phyloP scores from a whole-genome alignment of 2,329 filamentous ascomycete genomes.

The Alternaria sp. region DNA sequence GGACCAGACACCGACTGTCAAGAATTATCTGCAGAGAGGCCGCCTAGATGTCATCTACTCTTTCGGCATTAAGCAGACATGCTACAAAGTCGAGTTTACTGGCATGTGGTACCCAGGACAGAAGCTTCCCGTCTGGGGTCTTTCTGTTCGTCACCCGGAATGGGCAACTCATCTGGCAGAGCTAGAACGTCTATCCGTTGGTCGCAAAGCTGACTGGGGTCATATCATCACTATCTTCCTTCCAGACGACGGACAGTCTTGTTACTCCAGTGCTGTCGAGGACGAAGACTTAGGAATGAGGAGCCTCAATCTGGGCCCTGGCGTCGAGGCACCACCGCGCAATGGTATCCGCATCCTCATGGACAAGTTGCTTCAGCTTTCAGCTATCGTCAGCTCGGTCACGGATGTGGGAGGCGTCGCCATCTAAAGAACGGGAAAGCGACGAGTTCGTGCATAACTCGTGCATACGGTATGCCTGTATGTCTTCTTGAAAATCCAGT shows the following conservation, averaged over 20 bases:
- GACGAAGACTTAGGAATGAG: slow-evolving; percentile 19
- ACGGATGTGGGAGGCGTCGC: slow-evolving; percentile 11
- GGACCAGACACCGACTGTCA: slow-evolving; percentile 28
- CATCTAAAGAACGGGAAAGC: slow-evolving; percentile 1
- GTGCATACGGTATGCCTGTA: neutral
- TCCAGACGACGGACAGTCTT: slow-evolving; percentile 38
- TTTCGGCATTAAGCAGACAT: slow-evolving; percentile 40
- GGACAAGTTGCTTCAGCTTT: slow-evolving; percentile 40
- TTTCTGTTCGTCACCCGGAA: slow-evolving; percentile 41
- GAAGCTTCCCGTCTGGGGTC: slow-evolving; percentile 40
- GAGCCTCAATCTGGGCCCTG: slow-evolving; percentile 11
- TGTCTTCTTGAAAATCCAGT: neutral
- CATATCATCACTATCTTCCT: slow-evolving; percentile 38
- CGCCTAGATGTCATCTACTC: slow-evolving; percentile 44
- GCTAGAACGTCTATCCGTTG: slow-evolving; percentile 38
- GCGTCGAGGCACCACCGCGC: slow-evolving; percentile 14
- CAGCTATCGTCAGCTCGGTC: slow-evolving; percentile 34
- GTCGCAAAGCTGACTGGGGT: slow-evolving; percentile 34
- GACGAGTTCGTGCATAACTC: neutral
- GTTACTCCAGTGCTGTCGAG: slow-evolving; percentile 11
- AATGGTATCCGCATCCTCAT: slow-evolving; percentile 36
- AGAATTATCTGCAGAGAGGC: slow-evolving; percentile 19
- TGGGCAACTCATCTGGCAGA: slow-evolving; percentile 41
- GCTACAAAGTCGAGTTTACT: slow-evolving; percentile 38
- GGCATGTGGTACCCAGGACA: slow-evolving; percentile 42